Base-by-base conservation (phyloP, 2,329 filamentous ascomycete genomes). In the Xylaria sp. region DNA sequence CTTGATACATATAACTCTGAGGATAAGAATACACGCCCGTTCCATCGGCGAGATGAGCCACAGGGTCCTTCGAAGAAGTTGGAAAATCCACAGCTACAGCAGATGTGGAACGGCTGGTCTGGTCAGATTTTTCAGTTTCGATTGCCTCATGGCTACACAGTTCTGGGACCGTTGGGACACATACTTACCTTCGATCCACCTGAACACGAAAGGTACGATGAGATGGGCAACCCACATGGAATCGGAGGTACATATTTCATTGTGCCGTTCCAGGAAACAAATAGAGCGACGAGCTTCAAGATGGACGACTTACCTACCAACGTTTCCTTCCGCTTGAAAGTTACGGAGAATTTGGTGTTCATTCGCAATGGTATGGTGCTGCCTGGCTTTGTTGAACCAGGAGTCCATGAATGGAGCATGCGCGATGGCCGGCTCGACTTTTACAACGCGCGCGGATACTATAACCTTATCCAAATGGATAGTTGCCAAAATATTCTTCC, bases 71-170 rank as follows among this genome's bases (percentile, higher is more conserved):
- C 18, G 15, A 48, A 34, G 25, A 20, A 36, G 8, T 18, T 63
- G 8, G n/a, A 8, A 15, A 60, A 63, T 32, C 59, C 39, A 18
- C 20, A 48, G 23, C 46, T 68, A 36, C 32, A 36, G 10, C 28
- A 60, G 23, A 18, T 8, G 3, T 62, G 63, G 63, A 25, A 43
- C 6, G 12, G 6, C 12, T 68, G 66, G 63, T 32, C 53, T 12
- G 63, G 59, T 32, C 53, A 63, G 3, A 34, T 68, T 28, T 66
- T 68, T 15, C 63, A 68, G n/a, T 66, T 68, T n/a, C 63, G 66
- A 10, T 20, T 68, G n/a, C 63, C 53, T 32, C n/a, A 2, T 50
- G 28, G 28, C 4, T 66, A 68, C 32, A 60, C 46, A 1, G 25
- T 68, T 23, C 3, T 60, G 1, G 66, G 63, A 20, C 66, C 66